phyloP scores from a whole-genome alignment of 371 early-diverging fungal genomes.

The Circinella umbellata region DNA sequence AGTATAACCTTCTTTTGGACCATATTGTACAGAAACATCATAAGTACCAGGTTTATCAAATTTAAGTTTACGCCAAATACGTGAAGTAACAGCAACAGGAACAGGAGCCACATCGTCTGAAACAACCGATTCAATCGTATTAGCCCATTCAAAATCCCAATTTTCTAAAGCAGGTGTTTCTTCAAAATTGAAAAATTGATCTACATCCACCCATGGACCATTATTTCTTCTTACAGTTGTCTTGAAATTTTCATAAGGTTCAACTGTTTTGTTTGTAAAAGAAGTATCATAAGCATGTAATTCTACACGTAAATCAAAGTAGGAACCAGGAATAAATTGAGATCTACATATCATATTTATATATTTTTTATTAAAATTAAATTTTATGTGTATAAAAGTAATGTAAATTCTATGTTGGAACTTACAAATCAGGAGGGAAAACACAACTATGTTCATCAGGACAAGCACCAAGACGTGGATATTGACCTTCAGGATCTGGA shows the following conservation, averaged over 20 bases:
- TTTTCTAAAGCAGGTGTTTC: conserved; percentile 44
- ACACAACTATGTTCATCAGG: conserved; percentile 58
- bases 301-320: conserved; percentile 67
- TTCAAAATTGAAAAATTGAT: conserved; percentile 43
- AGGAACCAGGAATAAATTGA: conserved; percentile 59
- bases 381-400: no score
- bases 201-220: conserved; percentile 46
- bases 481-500: conserved; percentile 58
- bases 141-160: conserved; percentile 57
- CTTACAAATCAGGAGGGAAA: conserved; percentile 62
- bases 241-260: conserved; percentile 37
- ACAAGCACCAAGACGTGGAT: conserved; percentile 61
- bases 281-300: conserved; percentile 54
- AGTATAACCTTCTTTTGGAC: conserved; percentile 37
- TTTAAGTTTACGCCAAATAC: conserved; percentile 62
- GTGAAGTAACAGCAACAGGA: conserved; percentile 55
- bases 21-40: conserved; percentile 48
- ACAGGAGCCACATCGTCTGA: conserved; percentile 43
- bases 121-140: conserved; percentile 56
- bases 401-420: neutral
- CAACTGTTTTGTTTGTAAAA: conserved; percentile 37
- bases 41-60: conserved; percentile 65
- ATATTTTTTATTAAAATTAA: neutral
- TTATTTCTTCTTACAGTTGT: conserved; percentile 47
- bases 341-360: conserved; percentile 28